phyloP scores from a whole-genome alignment of 1,139 yeast genomes.

The Yarrowia galli region DNA sequence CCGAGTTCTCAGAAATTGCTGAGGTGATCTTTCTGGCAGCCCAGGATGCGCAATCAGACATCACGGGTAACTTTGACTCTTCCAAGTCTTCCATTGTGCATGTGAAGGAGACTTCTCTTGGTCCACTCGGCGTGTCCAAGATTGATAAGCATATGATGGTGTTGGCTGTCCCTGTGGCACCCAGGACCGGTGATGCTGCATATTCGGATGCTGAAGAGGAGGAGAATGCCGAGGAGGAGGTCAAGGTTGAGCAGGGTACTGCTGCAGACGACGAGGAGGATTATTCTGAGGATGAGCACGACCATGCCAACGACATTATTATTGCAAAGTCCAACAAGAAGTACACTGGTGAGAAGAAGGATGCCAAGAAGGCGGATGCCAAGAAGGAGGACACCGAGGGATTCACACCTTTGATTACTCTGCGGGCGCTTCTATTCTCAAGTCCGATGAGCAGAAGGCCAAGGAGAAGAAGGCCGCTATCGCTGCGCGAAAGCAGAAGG shows the following conservation, averaged over 20 bases:
- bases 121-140: slow-evolving; percentile 37
- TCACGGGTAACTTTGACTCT: slow-evolving; percentile 27
- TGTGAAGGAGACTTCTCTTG: slow-evolving; percentile 33
- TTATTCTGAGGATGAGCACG: slow-evolving; percentile 23
- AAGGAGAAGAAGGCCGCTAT: slow-evolving; percentile 41
- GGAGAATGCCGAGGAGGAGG: slow-evolving; percentile 33
- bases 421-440: slow-evolving; percentile 43
- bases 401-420: slow-evolving; percentile 45
- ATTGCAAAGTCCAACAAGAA: slow-evolving; percentile 35
- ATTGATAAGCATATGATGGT: slow-evolving; percentile 40
- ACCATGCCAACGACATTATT: slow-evolving; percentile 37
- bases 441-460: slow-evolving; percentile 39
- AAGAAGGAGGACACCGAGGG: slow-evolving; percentile 27
- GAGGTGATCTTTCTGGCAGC: slow-evolving; percentile 40
- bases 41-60: slow-evolving; percentile 37
- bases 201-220: slow-evolving; percentile 37
- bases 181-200: slow-evolving; percentile 38
- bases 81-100: slow-evolving; percentile 15
- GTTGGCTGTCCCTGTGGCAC: slow-evolving; percentile 41
- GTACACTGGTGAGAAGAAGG: slow-evolving; percentile 14
- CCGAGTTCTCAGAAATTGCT: slow-evolving; percentile 36
- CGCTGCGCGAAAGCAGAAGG: slow-evolving; percentile 38
- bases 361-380: not conserved
- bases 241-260: slow-evolving; percentile 6
- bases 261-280: slow-evolving; percentile 23